Percentiles rank a stretch among this genome's conserved stretches.
These are phyloP conservation scores for Nemania diffusa DNA, from an alignment of 2,329 filamentous ascomycete genomes.

Conservation along the genomic window DNA sequence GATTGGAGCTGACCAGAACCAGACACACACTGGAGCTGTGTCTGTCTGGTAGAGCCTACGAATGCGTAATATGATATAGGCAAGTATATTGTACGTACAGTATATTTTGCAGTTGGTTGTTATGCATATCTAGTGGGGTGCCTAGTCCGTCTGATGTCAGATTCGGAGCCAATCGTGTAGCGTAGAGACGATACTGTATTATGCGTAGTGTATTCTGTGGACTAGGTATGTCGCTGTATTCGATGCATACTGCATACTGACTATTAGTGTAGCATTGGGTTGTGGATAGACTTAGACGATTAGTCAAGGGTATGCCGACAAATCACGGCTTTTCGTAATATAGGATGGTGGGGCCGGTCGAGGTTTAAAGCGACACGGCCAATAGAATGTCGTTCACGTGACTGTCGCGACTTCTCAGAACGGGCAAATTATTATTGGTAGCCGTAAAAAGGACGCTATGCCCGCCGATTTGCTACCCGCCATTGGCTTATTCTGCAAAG, in stretches of 20 bases:
- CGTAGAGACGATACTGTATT: background rate
- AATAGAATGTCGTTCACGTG: slow-evolving; percentile 22
- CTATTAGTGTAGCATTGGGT: too few relatives aligned
- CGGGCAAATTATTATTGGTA: slow-evolving; percentile 32
- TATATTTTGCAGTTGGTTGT: background rate
- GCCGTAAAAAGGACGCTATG: too few relatives aligned
- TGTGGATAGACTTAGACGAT: background rate
- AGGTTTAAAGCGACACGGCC: background rate
- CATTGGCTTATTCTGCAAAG: background rate
- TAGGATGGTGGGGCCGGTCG: slow-evolving; percentile 34
- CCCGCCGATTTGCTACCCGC: background rate
- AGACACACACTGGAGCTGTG: too few relatives aligned
- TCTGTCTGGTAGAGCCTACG: too few relatives aligned
- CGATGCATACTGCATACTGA: background rate
- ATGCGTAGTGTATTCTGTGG: too few relatives aligned
- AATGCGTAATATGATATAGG: too few relatives aligned
- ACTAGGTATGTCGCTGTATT: too few relatives aligned
- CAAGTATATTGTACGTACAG: too few relatives aligned
- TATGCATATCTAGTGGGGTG: too few relatives aligned
- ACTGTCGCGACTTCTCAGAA: slow-evolving; percentile 16
- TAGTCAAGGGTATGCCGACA: background rate
- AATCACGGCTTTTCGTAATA: slow-evolving; percentile 16
- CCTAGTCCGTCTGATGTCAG: slow-evolving; percentile 32
- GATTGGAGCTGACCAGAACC: background rate
- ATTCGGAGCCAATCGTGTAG: background rate